Percentiles rank a stretch among this genome's conserved stretches.
These are phyloP conservation scores for Erigeron canadensis DNA, from an alignment of 129 eudicot genomes.

Conservation along the genomic window DNA sequence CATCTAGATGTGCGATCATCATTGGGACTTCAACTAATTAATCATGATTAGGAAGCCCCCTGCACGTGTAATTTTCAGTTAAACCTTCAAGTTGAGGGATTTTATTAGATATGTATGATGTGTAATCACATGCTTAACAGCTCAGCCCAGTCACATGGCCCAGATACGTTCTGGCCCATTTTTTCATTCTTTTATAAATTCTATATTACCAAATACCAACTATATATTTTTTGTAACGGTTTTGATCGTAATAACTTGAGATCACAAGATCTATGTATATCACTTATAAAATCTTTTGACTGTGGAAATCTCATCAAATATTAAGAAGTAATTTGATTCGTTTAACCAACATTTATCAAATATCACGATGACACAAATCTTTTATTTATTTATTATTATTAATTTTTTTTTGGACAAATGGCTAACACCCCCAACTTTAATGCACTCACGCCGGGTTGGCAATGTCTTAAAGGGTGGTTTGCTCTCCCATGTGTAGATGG, in stretches of 20 bases:
- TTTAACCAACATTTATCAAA: no score
- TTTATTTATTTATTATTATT: no score
- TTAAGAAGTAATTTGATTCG: no score
- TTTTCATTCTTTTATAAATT: neutral
- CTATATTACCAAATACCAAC: slow-evolving; percentile 4
- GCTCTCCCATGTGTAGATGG: no score
- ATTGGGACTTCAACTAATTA: slow-evolving; percentile 29
- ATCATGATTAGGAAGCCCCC: slow-evolving; percentile 29
- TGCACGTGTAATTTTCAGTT: slow-evolving; percentile 39
- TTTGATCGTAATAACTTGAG: neutral
- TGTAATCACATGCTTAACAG: slow-evolving; percentile 47
- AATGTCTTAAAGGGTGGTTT: no score
- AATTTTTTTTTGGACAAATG: no score
- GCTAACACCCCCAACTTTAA: no score
- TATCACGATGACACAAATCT: no score
- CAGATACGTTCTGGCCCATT: slow-evolving; percentile 35
- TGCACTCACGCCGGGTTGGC: no score
- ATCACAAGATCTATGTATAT: neutral
- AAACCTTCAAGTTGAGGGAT: slow-evolving; percentile 36
- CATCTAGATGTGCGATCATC: slow-evolving; percentile 21
- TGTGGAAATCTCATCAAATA: no score
- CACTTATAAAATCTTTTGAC: neutral
- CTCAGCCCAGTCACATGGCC: slow-evolving; percentile 46
- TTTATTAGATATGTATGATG: slow-evolving; percentile 32
- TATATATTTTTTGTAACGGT: neutral